Base-by-base conservation (phyloP, 129 eudicot species). In the Flaveria bidentis region DNA sequence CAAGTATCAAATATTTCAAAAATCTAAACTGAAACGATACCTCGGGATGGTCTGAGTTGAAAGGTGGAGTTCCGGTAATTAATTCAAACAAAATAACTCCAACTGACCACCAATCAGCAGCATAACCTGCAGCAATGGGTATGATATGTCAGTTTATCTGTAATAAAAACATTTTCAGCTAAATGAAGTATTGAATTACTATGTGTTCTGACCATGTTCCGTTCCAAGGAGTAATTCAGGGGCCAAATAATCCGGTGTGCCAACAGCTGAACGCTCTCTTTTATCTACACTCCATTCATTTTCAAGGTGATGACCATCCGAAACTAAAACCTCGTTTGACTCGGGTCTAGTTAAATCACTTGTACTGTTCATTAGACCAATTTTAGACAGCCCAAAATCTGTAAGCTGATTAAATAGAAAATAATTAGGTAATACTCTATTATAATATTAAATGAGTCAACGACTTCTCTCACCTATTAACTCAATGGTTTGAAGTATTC, bases 21-120 rank as follows among this genome's bases (percentile, higher is more conserved):
- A 26, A 58, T 82, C 50, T 45, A 67, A 72, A 67, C 26, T 15
- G 62, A 57, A 71, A n/a, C 23, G 62, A n/a, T 86, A 92, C 97
- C 97, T 92, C 97, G 2, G 96, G 96, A 84, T 84, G 85, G 71
- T 92, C 88, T 33, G 93, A 87, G 71, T 72, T 87, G 75, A 92
- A 92, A 62, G 97, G 96, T 25, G 97, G 97, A 67, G 83, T 76
- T 73, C 97, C 97, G 10, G 89, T 89, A 69, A 89, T 57, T 12
- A 91, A 74, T 64, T 91, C 97, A 69, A 85, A 91, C 20, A 91
- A 61, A 84, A 91, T 85, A 71, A 91, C 83, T 62, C 97, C 97
- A 23, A 91, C 96, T 44, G 97, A 91, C 96, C 97, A 89, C 96
- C 97, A 91, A 62, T 91, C 97, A 18, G 91, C 89, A 75, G 97